A percentile compares a stretch with the other conserved stretches of the same genome.
phyloP scores from a whole-genome alignment of 768 basidiomycete species.

The Lyophyllum shimeji region DNA sequence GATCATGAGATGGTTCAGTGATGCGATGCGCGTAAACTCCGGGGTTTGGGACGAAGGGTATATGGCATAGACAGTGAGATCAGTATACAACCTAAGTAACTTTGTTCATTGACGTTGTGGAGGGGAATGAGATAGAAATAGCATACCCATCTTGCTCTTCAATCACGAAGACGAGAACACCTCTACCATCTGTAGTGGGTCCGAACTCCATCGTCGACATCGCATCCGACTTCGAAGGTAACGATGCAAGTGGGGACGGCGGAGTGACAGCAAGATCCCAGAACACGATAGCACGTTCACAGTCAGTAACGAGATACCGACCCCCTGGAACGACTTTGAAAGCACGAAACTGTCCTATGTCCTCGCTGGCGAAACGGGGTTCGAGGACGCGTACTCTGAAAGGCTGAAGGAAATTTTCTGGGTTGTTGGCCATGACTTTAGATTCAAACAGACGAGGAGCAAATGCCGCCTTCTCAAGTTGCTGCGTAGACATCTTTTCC shows the following conservation, averaged over 20 bases:
- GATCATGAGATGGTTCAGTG: background rate
- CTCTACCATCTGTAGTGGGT: background rate
- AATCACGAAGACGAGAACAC: background rate
- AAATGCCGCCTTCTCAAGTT: conserved; percentile 14
- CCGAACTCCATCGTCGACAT: background rate
- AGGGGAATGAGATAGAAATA: background rate
- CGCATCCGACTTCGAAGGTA: background rate
- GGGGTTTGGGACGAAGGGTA: background rate
- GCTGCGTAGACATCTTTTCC: conserved; percentile 15
- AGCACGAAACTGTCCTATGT: background rate
- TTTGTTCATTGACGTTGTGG: background rate
- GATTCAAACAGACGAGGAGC: conserved; percentile 11
- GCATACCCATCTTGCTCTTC: background rate
- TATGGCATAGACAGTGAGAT: background rate
- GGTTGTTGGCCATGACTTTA: background rate
- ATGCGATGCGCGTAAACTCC: background rate
- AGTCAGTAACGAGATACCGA: conserved; percentile 8
- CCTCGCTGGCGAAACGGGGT: background rate
- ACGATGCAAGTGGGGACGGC: background rate
- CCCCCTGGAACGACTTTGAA: conserved; percentile 15
- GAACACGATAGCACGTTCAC: background rate
- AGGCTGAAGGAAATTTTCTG: background rate
- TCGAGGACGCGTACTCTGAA: background rate
- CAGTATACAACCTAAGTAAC: background rate
- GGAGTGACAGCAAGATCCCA: conserved; percentile 4